Conservation (phyloP, 441 rosid species). For the California macrophylla region DNA sequence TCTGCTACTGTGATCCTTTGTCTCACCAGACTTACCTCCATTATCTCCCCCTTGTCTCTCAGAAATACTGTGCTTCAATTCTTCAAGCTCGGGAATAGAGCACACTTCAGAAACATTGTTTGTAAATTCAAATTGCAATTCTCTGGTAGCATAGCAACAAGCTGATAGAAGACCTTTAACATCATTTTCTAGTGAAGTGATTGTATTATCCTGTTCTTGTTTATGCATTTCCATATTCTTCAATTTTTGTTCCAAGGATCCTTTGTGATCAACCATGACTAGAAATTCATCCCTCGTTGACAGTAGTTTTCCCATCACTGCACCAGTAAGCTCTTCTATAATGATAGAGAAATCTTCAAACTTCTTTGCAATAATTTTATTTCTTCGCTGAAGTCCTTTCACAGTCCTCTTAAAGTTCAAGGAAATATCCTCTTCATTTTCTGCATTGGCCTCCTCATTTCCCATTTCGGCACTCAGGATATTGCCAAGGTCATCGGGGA, state of each 20-base stretch:
- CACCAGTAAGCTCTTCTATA: conserved; percentile 37
- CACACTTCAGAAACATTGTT: conserved; percentile 36
- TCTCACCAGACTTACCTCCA: conserved; percentile 21
- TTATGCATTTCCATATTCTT: conserved; percentile 35
- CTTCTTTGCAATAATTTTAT: conserved; percentile 37
- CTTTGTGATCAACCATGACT: conserved; percentile 30
- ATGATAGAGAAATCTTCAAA: conserved; percentile 41
- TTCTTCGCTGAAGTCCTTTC: conserved; percentile 41
- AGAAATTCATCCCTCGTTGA: conserved; percentile 36
- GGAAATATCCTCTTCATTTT: conserved; percentile 34
- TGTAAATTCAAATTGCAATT: conserved; percentile 45
- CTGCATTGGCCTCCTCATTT: conserved; percentile 27
- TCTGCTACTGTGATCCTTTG: conserved; percentile 28
- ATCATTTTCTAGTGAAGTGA: conserved; percentile 39
- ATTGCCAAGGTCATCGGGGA: conserved; percentile 33
- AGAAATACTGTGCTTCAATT: conserved; percentile 21
- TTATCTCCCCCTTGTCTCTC: conserved; percentile 28
- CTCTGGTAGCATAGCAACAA: conserved; percentile 46
- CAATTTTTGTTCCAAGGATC: conserved; percentile 47
- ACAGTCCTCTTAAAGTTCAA: conserved; percentile 39
- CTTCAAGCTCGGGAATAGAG: conserved; percentile 40
- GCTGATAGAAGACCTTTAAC: conserved; percentile 42
- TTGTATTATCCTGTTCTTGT: conserved; percentile 43
- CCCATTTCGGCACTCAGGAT: conserved; percentile 28
- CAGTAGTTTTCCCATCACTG: conserved; percentile 37